Conservation (phyloP, 305 asterid genomes). For the Plantago coronopus region DNA sequence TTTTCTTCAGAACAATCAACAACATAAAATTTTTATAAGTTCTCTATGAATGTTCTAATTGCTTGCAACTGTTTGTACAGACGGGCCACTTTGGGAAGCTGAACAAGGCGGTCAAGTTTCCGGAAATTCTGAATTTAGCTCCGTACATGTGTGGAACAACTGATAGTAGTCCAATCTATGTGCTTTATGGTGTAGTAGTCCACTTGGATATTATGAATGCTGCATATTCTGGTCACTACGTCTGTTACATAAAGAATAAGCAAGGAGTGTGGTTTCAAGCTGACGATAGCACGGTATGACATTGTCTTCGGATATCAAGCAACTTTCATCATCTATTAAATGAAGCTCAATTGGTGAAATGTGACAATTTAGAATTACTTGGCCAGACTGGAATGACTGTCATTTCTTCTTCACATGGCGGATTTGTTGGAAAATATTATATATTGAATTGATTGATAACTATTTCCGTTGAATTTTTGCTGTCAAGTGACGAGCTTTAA, state of each 20-base stretch:
- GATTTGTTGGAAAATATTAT: neutral
- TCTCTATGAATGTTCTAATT: constrained; percentile 8
- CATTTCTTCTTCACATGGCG: neutral
- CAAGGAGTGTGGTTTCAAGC: constrained; percentile 73
- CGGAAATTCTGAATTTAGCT: constrained; percentile 63
- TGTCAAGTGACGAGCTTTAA: neutral
- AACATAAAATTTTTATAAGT: constrained; percentile 5
- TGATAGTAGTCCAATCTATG: constrained; percentile 76
- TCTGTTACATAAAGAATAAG: constrained; percentile 64
- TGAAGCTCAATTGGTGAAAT: neutral
- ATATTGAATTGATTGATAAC: neutral
- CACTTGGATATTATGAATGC: constrained; percentile 71
- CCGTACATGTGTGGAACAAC: constrained; percentile 79
- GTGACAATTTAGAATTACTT: too few relatives aligned
- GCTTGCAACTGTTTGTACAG: constrained; percentile 35
- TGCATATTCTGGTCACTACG: constrained; percentile 77
- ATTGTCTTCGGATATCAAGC: constrained; percentile 3
- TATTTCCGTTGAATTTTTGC: too few relatives aligned
- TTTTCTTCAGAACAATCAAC: neutral
- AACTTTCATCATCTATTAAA: neutral
- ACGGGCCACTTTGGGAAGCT: constrained; percentile 74
- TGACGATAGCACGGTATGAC: constrained; percentile 63
- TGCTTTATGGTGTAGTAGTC: constrained; percentile 78
- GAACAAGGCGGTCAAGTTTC: constrained; percentile 66
- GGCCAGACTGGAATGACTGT: neutral